These are phyloP conservation scores for Colletotrichum siamense DNA, from an alignment of 2,329 filamentous ascomycete genomes.

Conservation along the genomic window DNA sequence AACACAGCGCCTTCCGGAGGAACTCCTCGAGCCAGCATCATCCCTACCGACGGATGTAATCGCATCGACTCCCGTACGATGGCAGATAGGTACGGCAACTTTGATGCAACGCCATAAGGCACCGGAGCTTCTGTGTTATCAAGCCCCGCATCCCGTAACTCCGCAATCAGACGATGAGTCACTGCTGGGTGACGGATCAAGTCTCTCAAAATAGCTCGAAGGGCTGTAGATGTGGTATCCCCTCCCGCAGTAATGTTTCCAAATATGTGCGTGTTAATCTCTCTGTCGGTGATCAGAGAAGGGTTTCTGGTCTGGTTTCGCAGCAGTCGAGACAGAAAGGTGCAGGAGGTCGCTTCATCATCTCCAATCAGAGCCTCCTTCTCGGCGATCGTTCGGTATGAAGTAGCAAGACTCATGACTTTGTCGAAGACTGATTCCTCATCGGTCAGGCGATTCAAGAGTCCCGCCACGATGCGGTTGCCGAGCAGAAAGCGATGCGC, in stretches of 20 bases:
- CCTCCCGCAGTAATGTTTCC: not conserved
- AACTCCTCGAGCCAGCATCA: not conserved
- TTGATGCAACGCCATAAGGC: not conserved
- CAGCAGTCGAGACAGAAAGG: not conserved
- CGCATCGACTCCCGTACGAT: not conserved
- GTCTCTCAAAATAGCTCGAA: not conserved
- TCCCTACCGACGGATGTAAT: not conserved
- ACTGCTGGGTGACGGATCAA: not conserved
- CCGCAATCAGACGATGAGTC: not conserved
- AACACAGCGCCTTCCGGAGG: not conserved
- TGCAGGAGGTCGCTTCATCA: not conserved
- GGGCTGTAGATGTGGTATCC: not conserved
- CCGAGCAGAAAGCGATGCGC: not conserved
- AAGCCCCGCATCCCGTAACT: not conserved
- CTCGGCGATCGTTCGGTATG: not conserved
- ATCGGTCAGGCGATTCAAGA: not conserved
- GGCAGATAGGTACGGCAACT: not conserved
- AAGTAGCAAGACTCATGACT: not conserved
- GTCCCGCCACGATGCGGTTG: not conserved
- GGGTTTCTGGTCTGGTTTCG: conserved; percentile 3
- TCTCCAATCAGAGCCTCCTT: not conserved
- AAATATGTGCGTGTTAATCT: conserved; percentile 6
- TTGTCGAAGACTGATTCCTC: not conserved
- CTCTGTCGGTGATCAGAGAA: not conserved
- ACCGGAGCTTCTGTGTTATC: not conserved